phyloP scores from a whole-genome alignment of 2,329 filamentous ascomycete species.

The Hymenoscyphus fraxineus region DNA sequence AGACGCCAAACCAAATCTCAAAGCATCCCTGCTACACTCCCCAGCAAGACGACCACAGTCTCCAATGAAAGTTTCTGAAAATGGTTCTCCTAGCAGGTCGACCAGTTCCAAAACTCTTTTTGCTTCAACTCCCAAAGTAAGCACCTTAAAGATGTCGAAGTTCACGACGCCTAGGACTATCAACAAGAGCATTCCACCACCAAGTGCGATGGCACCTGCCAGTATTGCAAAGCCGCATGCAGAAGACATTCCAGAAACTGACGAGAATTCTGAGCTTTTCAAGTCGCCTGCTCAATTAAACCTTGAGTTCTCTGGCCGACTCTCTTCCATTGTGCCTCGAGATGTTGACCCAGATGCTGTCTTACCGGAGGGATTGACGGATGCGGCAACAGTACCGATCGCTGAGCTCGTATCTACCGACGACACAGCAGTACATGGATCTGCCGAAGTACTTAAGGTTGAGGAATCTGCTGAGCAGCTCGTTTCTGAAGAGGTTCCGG shows the following conservation, averaged over 20 bases:
- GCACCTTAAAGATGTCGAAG: constrained; percentile 32
- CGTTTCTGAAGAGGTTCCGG: constrained; percentile 16
- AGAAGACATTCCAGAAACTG: constrained; percentile 12
- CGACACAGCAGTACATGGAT: constrained; percentile 14
- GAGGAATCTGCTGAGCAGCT: constrained; percentile 19
- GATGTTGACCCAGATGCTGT: constrained; percentile 29
- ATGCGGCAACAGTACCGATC: constrained; percentile 15
- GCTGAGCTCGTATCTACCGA: constrained; percentile 6
- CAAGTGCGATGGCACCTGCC: constrained; percentile 25
- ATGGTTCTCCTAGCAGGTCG: constrained; percentile 30
- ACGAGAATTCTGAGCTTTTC: background rate
- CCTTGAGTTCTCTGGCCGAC: constrained; percentile 37
- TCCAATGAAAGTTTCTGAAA: constrained; percentile 31
- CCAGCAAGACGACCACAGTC: constrained; percentile 34
- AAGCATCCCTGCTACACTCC: constrained; percentile 34
- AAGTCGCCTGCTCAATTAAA: constrained; percentile 16
- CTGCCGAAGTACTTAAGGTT: constrained; percentile 1
- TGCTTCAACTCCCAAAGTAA: constrained; percentile 29
- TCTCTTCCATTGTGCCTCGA: constrained; percentile 40
- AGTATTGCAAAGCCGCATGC: constrained; percentile 7
- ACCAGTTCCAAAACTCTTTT: constrained; percentile 18
- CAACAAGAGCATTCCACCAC: constrained; percentile 25
- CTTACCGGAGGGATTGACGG: constrained; percentile 18
- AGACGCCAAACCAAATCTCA: constrained; percentile 21
- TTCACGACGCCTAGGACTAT: constrained; percentile 32